These are phyloP conservation scores for Piromyces sp. DNA, from an alignment of 192 early-diverging fungal species.

Conservation along the genomic window DNA sequence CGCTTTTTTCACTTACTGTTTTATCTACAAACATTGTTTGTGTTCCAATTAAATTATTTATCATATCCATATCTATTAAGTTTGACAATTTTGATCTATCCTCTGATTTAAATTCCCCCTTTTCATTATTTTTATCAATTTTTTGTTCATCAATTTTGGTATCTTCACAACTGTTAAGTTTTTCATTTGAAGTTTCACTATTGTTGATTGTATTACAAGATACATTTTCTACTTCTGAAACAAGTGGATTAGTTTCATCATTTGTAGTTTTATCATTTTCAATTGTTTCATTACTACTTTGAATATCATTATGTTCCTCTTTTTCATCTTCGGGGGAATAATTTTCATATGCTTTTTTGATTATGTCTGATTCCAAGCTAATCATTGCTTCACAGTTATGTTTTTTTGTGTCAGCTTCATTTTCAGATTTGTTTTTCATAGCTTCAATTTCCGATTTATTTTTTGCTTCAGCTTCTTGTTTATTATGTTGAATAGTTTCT, in stretches of 20 bases:
- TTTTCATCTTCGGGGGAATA: neutral
- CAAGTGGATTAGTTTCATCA: too few relatives aligned
- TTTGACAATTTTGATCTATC: neutral
- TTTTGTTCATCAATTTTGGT: too few relatives aligned
- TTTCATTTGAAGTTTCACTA: too few relatives aligned
- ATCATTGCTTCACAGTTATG: too few relatives aligned
- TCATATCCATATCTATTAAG: neutral
- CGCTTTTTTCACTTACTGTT: neutral
- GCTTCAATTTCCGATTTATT: neutral
- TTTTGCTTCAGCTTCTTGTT: neutral
- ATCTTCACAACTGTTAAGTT: too few relatives aligned
- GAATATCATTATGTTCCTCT: neutral
- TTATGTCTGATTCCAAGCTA: neutral
- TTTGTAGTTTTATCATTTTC: too few relatives aligned
- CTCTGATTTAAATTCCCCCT: too few relatives aligned
- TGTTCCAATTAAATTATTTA: neutral
- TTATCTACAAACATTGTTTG: neutral
- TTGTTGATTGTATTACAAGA: too few relatives aligned
- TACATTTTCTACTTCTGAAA: too few relatives aligned
- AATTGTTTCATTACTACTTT: too few relatives aligned
- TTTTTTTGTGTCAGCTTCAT: neutral
- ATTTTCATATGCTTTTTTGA: neutral
- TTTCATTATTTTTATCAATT: too few relatives aligned
- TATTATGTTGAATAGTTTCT: neutral
- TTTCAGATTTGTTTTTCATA: neutral